These are phyloP conservation scores for Aegle marmelos DNA, from an alignment of 345 rosid genomes.

Conservation along the genomic window DNA sequence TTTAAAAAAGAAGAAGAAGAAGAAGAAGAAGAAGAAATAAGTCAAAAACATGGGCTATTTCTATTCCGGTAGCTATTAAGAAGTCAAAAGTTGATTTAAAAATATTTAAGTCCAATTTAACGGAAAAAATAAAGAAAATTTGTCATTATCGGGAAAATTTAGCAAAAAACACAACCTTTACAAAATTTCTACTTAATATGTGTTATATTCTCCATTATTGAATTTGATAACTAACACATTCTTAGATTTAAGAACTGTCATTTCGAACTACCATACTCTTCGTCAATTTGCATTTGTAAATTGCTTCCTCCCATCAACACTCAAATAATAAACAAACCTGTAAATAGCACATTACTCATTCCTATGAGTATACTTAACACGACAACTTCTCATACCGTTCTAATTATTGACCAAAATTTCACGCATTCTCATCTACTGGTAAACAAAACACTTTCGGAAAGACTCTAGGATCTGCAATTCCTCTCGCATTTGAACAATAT, in stretches of 20 bases:
- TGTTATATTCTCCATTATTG: too few species aligned
- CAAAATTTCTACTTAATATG: too few species aligned
- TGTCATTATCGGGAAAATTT: neutral
- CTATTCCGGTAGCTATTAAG: neutral
- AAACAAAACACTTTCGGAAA: conserved; percentile 34
- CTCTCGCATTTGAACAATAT: conserved; percentile 36
- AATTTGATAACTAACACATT: too few species aligned
- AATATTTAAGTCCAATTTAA: neutral
- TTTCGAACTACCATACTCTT: too few species aligned
- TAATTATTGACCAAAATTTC: too few species aligned
- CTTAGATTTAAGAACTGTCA: too few species aligned
- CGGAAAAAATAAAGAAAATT: neutral
- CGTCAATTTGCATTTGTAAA: neutral
- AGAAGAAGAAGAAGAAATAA: too few species aligned
- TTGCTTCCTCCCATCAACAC: neutral
- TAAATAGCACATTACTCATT: neutral
- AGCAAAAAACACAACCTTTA: neutral
- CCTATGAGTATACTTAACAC: neutral
- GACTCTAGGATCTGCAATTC: conserved; percentile 26
- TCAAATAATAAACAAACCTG: neutral
- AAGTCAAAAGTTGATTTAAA: neutral
- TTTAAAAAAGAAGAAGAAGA: too few species aligned
- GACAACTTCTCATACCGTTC: neutral
- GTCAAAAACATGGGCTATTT: neutral
- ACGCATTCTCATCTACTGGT: neutral